Evolutionary conservation across 2,329 filamentous ascomycete genomes (phyloP).

Genomic region (Neobulgaria alba): DNA sequence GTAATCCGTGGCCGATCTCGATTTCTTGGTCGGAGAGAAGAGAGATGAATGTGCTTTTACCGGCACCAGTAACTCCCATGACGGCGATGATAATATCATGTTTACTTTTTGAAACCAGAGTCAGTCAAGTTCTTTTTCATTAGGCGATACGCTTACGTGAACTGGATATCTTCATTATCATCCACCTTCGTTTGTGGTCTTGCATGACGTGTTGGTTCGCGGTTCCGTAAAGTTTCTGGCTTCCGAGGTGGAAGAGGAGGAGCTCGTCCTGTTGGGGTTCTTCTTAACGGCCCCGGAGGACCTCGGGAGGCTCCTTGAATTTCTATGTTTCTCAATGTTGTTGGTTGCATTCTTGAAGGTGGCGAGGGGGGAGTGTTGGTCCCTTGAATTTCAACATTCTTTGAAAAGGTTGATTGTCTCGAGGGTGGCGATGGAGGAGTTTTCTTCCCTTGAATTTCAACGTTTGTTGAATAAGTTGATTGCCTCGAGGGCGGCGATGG

Average conservation of each 20-base stretch:
- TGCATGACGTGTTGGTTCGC: too few species aligned
- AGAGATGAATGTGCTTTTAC: constrained; percentile 8
- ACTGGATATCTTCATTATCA: neutral
- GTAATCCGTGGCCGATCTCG: constrained; percentile 5
- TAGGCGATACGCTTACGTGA: neutral
- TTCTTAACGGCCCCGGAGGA: neutral
- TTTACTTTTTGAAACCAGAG: neutral
- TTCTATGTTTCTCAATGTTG: too few species aligned
- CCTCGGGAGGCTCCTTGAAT: neutral
- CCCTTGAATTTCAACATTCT: too few species aligned
- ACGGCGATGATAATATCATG: constrained; percentile 10
- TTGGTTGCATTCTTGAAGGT: too few species aligned
- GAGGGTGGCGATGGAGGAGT: too few species aligned
- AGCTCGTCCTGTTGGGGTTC: too few species aligned
- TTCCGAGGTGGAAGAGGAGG: neutral
- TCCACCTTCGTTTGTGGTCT: neutral
- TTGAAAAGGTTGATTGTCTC: too few species aligned
- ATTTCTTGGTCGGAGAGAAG: constrained; percentile 3
- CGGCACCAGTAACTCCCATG: constrained; percentile 8
- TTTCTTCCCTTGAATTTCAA: too few species aligned
- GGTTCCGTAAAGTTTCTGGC: neutral
- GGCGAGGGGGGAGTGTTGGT: too few species aligned
- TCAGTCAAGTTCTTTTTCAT: neutral
- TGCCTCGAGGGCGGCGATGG: too few species aligned
- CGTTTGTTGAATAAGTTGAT: too few species aligned